Base-by-base conservation (phyloP, 1,139 yeast species). In the Entelexis sorbosivorans region DNA sequence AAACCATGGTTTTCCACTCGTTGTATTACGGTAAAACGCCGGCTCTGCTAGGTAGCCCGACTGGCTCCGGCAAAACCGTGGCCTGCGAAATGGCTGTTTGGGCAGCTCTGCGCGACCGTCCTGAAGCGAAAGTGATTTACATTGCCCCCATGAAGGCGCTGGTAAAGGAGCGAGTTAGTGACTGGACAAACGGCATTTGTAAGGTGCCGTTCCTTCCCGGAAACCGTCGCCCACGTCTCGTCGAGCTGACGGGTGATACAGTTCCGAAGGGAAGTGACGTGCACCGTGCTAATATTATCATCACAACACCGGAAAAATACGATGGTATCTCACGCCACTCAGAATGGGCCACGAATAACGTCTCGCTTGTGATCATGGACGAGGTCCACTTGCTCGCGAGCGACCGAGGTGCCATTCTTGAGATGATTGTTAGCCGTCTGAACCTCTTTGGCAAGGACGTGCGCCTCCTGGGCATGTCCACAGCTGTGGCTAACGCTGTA, bases 111-210 rank as follows among this genome's bases (percentile, higher is more conserved):
- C 77, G 74, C 48, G 81, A 82, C 47, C 79, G 74, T 53, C 95
- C 96, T 0, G 81, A 81, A 0, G 81, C 91, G 0, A 89, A 89
- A 61, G 75, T 89, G 47, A 96, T 89, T 10, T 93, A 93, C 65
- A 89, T 93, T 69, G 98, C 98, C 0, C 99, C 99, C 3, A 93
- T 93, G 98, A 93, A 93, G 64, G 99, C 98, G 0, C 76, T 93
- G 64, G 98, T 93, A 2, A 74, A 96, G 56, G 98, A 93, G 69
- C 77, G 98, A 66, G 97, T 93, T 13, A 93, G 84, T 61, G 98
- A 93, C 63, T 93, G 98, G 98, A 73, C 83, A 38, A 73, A 70
- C 44, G 73, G 95, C 52, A 76, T 91, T 24, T 55, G 59, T 44
- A 51, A 46, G 29, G 55, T 55, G 1, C 79, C 91, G 0, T 75